Base-by-base conservation (phyloP, 2,329 filamentous ascomycete species). In the Tothia fuscella region DNA sequence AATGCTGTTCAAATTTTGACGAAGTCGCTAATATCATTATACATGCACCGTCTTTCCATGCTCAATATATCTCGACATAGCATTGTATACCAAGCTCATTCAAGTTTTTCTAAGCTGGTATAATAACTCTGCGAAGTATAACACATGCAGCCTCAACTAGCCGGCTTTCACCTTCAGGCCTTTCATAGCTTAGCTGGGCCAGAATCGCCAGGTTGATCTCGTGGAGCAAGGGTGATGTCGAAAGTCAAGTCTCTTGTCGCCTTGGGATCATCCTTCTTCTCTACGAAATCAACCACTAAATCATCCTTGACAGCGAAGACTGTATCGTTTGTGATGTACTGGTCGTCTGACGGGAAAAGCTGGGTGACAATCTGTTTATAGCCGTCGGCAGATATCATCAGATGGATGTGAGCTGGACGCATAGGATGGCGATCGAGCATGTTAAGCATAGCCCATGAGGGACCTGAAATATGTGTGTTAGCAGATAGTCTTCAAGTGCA, bases 241-340 rank as follows among this genome's bases (percentile, higher is more conserved):
- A 80, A 79, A 51, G 70, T 66, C 41, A 82, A 56, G 57, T 79
- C 73, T 56, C 76, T 67, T 46, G 60, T 56, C 5, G 75, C 73
- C 59, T 74, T 69, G 48, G 65, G 58, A 48, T 70, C 64, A 37
- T 60, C 56, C 46, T 67, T 59, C 53, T 63, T 61, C 40, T 72
- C 71, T 53, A 64, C 64, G 54, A 76, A 76, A 51, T 76, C 67
- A 34, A 74, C 68, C 38, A 75, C 65, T 30, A 76, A 60, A 44
- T 75, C 72, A 45, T 75, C 69, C 63, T 76, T 77, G 58, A 76
- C 73, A 9, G 72, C 72, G 50, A 75, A 76, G 42, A 76, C 72
- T 36, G 72, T 72, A 59, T 77, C 73, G 49, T 70, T 74, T 46
- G 61, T 58, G 28, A 76, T 64, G 55, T 71, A 72, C 14, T 67